Percentiles rank a stretch among this genome's conserved stretches.
phyloP scores from a whole-genome alignment of 2,329 filamentous ascomycete genomes.

The Cadophora sp. region DNA sequence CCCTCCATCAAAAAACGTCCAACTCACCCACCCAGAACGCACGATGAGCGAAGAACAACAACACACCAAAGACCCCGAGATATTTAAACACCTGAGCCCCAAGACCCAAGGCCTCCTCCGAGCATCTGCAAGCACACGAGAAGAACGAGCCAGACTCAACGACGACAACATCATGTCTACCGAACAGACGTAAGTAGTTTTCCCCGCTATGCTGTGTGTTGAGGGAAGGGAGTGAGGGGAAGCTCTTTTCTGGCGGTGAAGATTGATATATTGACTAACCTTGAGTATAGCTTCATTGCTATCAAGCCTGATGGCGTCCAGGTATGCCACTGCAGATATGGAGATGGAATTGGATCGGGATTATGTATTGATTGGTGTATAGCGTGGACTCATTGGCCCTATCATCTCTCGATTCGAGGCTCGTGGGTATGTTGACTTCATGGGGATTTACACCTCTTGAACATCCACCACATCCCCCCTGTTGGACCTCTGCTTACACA shows the following conservation, averaged over 20 bases:
- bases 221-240: conserved; percentile 4
- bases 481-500: conserved; percentile 17
- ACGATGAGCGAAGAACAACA: conserved; percentile 36
- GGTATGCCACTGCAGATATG: conserved; percentile 61
- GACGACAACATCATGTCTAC: conserved; percentile 70
- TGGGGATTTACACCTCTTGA: too few relatives aligned
- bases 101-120: conserved; percentile 55
- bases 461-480: too few relatives aligned
- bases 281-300: conserved; percentile 86
- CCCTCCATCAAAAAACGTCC: conserved; percentile 34
- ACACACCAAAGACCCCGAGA: conserved; percentile 47
- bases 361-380: conserved; percentile 30
- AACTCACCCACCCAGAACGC: conserved; percentile 30
- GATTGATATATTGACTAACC: conserved; percentile 36
- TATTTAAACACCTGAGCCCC: conserved; percentile 53
- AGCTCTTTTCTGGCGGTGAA: conserved; percentile 37
- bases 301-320: conserved; percentile 99
- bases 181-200: conserved; percentile 78
- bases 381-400: conserved; percentile 97
- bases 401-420: conserved; percentile 99
- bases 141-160: conserved; percentile 44
- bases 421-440: conserved; percentile 71
- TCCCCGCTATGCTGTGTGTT: neutral
- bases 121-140: conserved; percentile 44
- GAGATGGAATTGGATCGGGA: conserved; percentile 1